These are phyloP conservation scores for Ophiostoma populinum DNA, from an alignment of 2,329 filamentous ascomycete species.

Conservation along the genomic window DNA sequence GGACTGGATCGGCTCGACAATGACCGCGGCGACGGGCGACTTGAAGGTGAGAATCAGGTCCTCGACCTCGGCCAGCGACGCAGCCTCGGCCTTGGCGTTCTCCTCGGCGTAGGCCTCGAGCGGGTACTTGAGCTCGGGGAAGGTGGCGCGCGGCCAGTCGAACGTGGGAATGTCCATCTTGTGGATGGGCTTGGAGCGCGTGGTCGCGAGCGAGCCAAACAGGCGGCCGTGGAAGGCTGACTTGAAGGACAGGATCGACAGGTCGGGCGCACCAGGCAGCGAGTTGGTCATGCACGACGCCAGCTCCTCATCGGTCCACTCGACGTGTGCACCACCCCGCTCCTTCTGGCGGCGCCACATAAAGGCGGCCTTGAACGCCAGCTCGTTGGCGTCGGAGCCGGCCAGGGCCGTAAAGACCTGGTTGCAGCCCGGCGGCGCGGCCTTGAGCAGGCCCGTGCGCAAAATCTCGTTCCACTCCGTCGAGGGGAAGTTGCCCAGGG, in stretches of 20 bases:
- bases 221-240: constrained; percentile 80
- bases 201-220: constrained; percentile 75
- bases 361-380: constrained; percentile 88
- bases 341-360: constrained; percentile 76
- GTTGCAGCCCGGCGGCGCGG: constrained; percentile 66
- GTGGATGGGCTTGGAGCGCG: constrained; percentile 83
- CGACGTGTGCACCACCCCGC: constrained; percentile 58
- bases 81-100: constrained; percentile 67
- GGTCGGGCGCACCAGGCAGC: constrained; percentile 52
- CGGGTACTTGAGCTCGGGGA: constrained; percentile 74
- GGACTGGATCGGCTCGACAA: constrained; percentile 84
- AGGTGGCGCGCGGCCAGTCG: constrained; percentile 83
- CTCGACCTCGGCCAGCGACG: constrained; percentile 70
- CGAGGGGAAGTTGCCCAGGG: constrained; percentile 79
- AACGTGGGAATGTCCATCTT: constrained; percentile 91
- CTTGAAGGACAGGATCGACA: constrained; percentile 81
- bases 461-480: constrained; percentile 70
- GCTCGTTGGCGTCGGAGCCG: constrained; percentile 85
- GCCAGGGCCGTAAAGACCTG: constrained; percentile 85
- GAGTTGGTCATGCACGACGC: constrained; percentile 64
- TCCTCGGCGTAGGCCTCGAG: constrained; percentile 63
- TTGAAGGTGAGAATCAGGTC: constrained; percentile 63
- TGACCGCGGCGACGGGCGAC: constrained; percentile 61
- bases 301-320: constrained; percentile 67
- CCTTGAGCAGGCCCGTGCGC: constrained; percentile 62